phyloP scores from a whole-genome alignment of 139 green algal species.

The Bryopsis sp. region DNA sequence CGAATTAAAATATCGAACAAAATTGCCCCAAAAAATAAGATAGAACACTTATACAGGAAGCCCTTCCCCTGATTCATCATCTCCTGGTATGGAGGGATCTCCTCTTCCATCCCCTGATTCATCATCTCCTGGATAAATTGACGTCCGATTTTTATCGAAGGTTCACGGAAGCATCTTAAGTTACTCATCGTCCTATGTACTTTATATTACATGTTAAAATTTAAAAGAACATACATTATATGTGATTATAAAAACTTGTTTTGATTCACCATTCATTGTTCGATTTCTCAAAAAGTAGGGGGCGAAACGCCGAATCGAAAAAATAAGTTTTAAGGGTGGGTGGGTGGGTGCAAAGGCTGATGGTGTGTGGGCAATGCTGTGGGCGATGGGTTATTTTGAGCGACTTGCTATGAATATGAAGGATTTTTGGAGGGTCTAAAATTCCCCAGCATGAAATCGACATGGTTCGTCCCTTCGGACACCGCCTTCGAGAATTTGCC shows the following conservation, averaged over 20 bases:
- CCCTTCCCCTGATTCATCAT: no score
- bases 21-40: no score
- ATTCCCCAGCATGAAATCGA: background rate
- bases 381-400: background rate
- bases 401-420: background rate
- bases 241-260: background rate
- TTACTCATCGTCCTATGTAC: no score
- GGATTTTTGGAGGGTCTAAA: conserved; percentile 6
- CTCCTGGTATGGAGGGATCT: no score
- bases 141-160: no score
- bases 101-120: no score
- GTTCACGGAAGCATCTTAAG: no score
- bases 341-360: background rate
- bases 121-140: no score
- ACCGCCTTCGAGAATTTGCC: conserved; percentile 4
- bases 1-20: no score
- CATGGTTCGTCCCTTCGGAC: conserved; percentile 5
- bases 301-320: background rate
- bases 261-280: background rate
- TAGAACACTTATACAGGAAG: no score
- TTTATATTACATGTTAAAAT: no score
- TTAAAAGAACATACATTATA: background rate
- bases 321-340: background rate
- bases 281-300: background rate
- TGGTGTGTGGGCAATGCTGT: no score